Conservation (phyloP, 1,284 basidiomycete genomes). For the Ustilago esculenta region DNA sequence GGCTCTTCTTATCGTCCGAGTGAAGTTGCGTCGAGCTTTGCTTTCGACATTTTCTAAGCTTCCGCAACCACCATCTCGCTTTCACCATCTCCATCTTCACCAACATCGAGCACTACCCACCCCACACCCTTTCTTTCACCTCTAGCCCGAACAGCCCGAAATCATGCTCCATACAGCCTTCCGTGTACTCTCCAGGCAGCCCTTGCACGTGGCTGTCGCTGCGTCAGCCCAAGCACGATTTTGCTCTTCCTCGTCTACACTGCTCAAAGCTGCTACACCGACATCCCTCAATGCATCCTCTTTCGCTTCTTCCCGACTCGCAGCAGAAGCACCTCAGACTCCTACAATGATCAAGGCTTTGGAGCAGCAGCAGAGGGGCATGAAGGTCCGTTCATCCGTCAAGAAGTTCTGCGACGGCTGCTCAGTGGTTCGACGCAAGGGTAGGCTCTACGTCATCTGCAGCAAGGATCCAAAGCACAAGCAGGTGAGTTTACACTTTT, state of each 20-base stretch:
- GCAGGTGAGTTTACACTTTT: conserved; percentile 80
- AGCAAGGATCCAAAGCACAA: conserved; percentile 96
- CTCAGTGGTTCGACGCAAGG: conserved; percentile 74
- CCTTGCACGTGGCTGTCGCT: conserved; percentile 11
- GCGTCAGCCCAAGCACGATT: conserved; percentile 13
- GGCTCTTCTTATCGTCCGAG: conserved; percentile 41
- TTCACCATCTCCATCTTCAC: conserved; percentile 1
- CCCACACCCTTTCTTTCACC: background rate
- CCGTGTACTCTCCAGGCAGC: conserved; percentile 14
- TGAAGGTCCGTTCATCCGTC: conserved; percentile 95
- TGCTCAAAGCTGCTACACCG: conserved; percentile 9
- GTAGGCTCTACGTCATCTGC: conserved; percentile 91
- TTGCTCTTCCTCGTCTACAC: conserved; percentile 28
- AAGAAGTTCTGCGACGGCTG: conserved; percentile 73
- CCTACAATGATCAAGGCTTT: conserved; percentile 5
- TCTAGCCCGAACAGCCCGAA: background rate
- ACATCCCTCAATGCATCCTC: background rate
- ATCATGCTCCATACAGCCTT: conserved; percentile 22
- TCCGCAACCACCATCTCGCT: conserved; percentile 15
- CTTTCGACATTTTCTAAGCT: background rate
- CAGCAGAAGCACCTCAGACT: background rate
- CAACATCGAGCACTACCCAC: background rate
- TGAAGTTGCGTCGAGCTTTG: background rate
- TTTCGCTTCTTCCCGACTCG: background rate
- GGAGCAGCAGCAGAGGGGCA: conserved; percentile 72